Evolutionary conservation across 768 basidiomycete genomes (phyloP), one percentile per base, ranked within the genome.

Genomic region (Podaxis sp.): DNA sequence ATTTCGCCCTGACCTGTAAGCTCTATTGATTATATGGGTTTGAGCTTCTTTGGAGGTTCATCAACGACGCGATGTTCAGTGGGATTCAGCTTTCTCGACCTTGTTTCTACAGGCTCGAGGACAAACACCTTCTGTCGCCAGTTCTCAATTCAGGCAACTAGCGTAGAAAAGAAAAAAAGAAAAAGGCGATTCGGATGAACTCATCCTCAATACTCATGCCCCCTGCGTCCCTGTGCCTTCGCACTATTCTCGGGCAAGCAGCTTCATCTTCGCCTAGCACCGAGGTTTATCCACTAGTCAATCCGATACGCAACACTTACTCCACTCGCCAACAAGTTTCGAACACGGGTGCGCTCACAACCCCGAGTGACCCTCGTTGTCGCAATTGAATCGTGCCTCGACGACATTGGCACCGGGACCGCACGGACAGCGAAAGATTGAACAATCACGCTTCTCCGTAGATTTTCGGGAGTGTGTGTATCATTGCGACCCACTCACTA

Each of bases 311-410:
- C 44, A n/a, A 46, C 44, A 50, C 22, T 24, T 12, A 24, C 20
- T 6, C 49, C 24, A 50, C 26, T 3, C 20, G 49, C 15, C 49
- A 50, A 50, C 4, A 22, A 17, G n/a, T n/a, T 24, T 24, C n/a
- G 24, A 28, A 22, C n/a, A 56, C 37, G 40, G 30, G 20, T 30
- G 30, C n/a, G 40, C 57, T 50, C 57, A 58, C 57, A 58, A 58
- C 57, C 57, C 57, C 46, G 48, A 58, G 28, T 37, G 33, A 48
- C 57, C 46, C 57, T 58, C 30, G 10, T 24, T 33, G 20, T 48
- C 30, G 30, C 33, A 49, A 20, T 48, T 49, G 13, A 24, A n/a
- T 58, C 30, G 57, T 49, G 5, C 48, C 57, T 58, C 50, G 57
- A 30, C 30, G 44, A 15, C 57, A 58, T 33, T 49, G 44, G 22